Percentiles rank a stretch among this genome's conserved stretches.
phyloP scores from a whole-genome alignment of 2,329 filamentous ascomycete genomes.

The Coccinonectria pachysandricola region DNA sequence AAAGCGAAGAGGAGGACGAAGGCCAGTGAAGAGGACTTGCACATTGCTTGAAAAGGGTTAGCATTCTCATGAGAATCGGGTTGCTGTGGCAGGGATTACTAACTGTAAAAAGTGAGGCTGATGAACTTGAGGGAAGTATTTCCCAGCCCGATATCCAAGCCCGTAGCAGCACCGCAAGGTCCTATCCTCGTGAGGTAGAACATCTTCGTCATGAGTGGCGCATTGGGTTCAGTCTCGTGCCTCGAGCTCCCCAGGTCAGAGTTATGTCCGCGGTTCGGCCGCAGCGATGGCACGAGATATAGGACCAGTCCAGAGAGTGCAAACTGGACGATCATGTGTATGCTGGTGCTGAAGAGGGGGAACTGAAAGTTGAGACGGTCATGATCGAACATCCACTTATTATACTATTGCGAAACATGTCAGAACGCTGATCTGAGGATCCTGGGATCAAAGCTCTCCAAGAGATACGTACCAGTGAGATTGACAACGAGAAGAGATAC shows the following conservation, averaged over 20 bases:
- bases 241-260: constrained; percentile 41
- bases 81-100: constrained; percentile 23
- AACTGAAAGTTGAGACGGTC: constrained; percentile 83
- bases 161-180: constrained; percentile 85
- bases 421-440: constrained; percentile 6
- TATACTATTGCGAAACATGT: constrained; percentile 53
- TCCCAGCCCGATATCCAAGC: constrained; percentile 88
- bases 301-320: constrained; percentile 65
- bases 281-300: constrained; percentile 70
- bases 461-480: constrained; percentile 62
- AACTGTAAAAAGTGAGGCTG: constrained; percentile 90
- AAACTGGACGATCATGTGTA: constrained; percentile 97
- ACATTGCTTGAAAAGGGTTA: too few species aligned
- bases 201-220: constrained; percentile 66
- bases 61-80: too few species aligned
- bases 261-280: constrained; percentile 47
- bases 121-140: constrained; percentile 97
- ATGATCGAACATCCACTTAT: constrained; percentile 98
- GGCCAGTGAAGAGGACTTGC: constrained; percentile 90
- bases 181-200: constrained; percentile 91
- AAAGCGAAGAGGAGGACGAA: constrained; percentile 96
- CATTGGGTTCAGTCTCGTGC: constrained; percentile 42
- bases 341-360: constrained; percentile 85
- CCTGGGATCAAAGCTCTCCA: neutral
- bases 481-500: constrained; percentile 86